Conservation (phyloP, 2,329 filamentous ascomycete genomes). For the Colletotrichum kahawae region DNA sequence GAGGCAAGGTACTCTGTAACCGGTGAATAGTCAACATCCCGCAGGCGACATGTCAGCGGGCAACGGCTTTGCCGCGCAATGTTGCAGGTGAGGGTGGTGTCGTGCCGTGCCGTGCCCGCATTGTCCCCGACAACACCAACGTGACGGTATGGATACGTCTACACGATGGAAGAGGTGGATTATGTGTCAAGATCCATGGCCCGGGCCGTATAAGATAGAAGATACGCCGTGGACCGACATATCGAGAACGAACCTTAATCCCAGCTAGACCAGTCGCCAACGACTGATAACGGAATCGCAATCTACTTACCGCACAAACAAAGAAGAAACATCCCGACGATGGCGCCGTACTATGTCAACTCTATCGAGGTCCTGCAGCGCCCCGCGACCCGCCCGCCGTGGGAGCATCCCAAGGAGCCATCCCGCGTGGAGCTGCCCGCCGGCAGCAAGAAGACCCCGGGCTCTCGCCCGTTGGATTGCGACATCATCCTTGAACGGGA, state of each 20-base stretch:
- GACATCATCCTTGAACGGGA: neutral
- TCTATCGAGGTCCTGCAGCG: neutral
- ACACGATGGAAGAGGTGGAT: neutral
- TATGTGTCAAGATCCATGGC: neutral
- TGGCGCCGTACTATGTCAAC: constrained; percentile 2
- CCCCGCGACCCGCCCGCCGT: neutral
- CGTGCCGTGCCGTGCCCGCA: neutral
- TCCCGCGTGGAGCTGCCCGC: neutral
- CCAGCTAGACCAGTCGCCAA: neutral
- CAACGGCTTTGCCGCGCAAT: neutral
- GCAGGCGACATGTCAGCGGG: too few species aligned
- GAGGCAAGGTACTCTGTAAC: too few species aligned
- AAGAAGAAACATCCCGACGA: neutral
- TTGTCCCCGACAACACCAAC: too few species aligned
- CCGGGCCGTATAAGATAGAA: neutral
- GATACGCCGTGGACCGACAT: neutral
- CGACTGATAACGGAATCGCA: neutral
- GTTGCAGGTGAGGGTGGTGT: neutral
- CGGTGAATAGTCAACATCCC: too few species aligned
- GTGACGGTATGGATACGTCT: neutral
- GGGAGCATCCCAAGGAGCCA: neutral
- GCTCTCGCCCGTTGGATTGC: neutral
- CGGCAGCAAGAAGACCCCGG: neutral
- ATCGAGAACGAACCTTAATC: neutral
- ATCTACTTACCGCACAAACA: neutral